Conservation (phyloP, 2,329 filamentous ascomycete genomes). For the Lasiodiplodia hormozganensis region DNA sequence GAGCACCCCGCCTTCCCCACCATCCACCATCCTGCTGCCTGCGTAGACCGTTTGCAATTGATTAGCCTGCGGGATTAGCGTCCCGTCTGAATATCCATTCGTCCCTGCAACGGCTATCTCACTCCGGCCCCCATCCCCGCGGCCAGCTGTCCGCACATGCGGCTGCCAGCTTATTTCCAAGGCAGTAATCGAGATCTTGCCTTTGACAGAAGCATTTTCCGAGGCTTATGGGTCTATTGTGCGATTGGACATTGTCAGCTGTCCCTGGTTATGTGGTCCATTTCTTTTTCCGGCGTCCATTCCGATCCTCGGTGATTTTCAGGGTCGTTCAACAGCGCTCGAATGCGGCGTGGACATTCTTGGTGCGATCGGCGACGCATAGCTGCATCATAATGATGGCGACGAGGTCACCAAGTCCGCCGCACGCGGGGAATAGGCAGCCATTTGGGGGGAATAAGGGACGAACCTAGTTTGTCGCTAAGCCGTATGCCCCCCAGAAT, state of each 20-base stretch:
- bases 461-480: neutral
- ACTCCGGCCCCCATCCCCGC: neutral
- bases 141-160: neutral
- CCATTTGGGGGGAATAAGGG: neutral
- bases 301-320: neutral
- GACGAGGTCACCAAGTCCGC: neutral
- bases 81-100: neutral
- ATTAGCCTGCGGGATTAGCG: neutral
- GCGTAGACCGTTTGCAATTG: neutral
- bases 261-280: neutral
- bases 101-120: neutral
- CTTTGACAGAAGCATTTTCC: neutral
- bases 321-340: neutral
- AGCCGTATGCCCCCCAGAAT: no score
- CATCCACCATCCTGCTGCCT: neutral
- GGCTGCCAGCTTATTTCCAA: no score
- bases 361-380: neutral
- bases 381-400: neutral
- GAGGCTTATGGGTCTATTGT: neutral
- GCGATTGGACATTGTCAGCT: neutral
- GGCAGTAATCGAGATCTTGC: neutral
- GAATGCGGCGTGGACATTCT: neutral
- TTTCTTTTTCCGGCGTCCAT: neutral
- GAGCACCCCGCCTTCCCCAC: neutral
- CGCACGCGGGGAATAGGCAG: neutral